Evolutionary conservation across 108 stramenopile genomes (phyloP).

Genomic region (Discostella pseudostelligera): DNA sequence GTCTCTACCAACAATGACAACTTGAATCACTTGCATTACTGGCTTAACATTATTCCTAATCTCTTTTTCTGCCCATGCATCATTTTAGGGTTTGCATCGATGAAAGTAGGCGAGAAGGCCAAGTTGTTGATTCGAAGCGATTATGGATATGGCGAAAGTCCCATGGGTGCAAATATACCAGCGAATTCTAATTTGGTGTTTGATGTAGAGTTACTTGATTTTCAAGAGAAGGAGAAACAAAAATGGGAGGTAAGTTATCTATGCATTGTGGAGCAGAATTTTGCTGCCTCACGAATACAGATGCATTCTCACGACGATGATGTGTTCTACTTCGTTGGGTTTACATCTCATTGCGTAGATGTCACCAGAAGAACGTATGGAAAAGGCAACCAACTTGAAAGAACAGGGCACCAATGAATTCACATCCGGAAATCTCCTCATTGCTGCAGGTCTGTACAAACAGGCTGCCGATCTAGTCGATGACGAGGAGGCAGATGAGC

Average conservation of each 20-base stretch:
- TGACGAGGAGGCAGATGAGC: conserved; percentile 73
- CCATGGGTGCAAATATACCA: conserved; percentile 91
- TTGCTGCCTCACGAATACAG: too few relatives aligned
- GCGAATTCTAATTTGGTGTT: conserved; percentile 83
- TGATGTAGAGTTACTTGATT: conserved; percentile 93
- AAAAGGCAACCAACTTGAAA: conserved; percentile 78
- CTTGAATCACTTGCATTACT: too few relatives aligned
- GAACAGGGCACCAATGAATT: conserved; percentile 84
- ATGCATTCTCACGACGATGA: too few relatives aligned
- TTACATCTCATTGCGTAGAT: conserved; percentile 54
- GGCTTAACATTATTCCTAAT: too few relatives aligned
- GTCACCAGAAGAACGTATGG: conserved; percentile 77
- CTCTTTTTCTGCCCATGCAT: conserved; percentile 4
- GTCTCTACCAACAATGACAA: too few relatives aligned
- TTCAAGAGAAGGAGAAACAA: conserved; percentile 85
- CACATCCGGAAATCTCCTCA: conserved; percentile 68
- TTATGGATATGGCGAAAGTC: conserved; percentile 90
- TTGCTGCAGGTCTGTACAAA: conserved; percentile 80
- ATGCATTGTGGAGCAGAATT: not conserved
- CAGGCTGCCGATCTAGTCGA: conserved; percentile 77
- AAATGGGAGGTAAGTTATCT: conserved; percentile 70
- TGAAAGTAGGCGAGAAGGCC: conserved; percentile 90
- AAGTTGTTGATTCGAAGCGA: conserved; percentile 72
- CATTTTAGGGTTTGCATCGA: conserved; percentile 73
- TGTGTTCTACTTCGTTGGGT: not conserved